Conservation (phyloP, 345 rosid genomes). For the Punica granatum region DNA sequence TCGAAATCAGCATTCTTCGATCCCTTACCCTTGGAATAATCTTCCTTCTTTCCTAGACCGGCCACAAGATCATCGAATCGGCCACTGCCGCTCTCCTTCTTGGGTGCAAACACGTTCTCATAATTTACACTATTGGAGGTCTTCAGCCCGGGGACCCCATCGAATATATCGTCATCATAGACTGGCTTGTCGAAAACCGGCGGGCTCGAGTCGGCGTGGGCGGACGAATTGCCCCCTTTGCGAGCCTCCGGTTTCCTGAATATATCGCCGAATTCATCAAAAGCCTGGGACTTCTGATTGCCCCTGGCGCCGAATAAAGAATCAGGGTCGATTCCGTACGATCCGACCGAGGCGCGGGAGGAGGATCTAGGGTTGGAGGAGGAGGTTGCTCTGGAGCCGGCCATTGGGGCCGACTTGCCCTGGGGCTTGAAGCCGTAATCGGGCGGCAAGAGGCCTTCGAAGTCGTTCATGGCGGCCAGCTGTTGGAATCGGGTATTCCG, state of each 20-base stretch:
- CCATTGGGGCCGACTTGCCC: slow-evolving; percentile 37
- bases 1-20: slow-evolving; percentile 17
- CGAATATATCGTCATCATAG: slow-evolving; percentile 32
- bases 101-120: slow-evolving; percentile 17
- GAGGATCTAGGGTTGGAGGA: slow-evolving; percentile 12
- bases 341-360: not conserved
- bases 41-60: slow-evolving; percentile 23
- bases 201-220: slow-evolving; percentile 23
- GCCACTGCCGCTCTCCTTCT: slow-evolving; percentile 8
- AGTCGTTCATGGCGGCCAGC: slow-evolving; percentile 27
- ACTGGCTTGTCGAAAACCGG: slow-evolving; percentile 32
- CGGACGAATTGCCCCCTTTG: slow-evolving; percentile 3
- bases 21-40: slow-evolving; percentile 16
- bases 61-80: slow-evolving; percentile 28
- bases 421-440: slow-evolving; percentile 38
- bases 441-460: slow-evolving; percentile 22
- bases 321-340: slow-evolving; percentile 10
- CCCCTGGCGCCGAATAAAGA: slow-evolving; percentile 18
- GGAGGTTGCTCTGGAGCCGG: slow-evolving; percentile 6
- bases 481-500: not conserved
- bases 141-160: slow-evolving; percentile 30
- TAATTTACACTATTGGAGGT: slow-evolving; percentile 16
- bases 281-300: slow-evolving; percentile 10
- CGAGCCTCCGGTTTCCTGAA: not conserved
- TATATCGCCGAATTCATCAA: slow-evolving; percentile 19